Evolutionary conservation across 2,329 filamentous ascomycete species (phyloP), one percentile per base, ranked within the genome.

Genomic region (Aspergillus brasiliensis): DNA sequence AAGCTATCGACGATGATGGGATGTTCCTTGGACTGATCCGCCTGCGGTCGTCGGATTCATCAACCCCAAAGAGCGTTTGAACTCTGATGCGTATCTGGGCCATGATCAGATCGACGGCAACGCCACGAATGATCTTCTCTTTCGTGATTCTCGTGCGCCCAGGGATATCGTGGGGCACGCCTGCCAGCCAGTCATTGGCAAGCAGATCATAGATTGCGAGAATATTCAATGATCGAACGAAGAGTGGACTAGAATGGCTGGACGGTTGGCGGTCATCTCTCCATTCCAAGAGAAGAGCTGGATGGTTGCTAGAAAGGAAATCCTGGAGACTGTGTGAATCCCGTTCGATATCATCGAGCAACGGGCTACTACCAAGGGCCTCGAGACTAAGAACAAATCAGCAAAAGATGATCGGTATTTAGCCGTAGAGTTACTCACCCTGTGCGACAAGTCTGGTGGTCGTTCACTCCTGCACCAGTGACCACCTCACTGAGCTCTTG

Each of bases 61-160:
- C 42, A 27, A 34, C 8, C 19, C 38, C 47, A 31, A 34, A 21
- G 28, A 13, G 56, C 13, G 55, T n/a, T 6, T 58, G 64, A 19
- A 64, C 68, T 40, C 65, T 58, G 11, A 66, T 60, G 11, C 67
- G 56, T n/a, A 77, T 62, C n/a, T 69, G 68, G 54, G 76, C 68
- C 19, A 78, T 58, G 25, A 69, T 64, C n/a, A 79, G 59, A 58
- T 79, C 76, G 13, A 70, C 71, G 21, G 73, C 68, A 49, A 78
- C 58, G 5, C 65, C 67, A 42, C 77, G 71, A 48, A 78, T 73
- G 8, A 71, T 59, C 60, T 67, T 75, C 58, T 78, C 77, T 61
- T 78, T 79, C 49, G 67, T 66, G 1, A 77, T 69, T 37, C 77
- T 69, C n/a, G 74, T 70, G 40, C 67, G 69, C n/a, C 70, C 69